A percentile compares a stretch with the other conserved stretches of the same genome.
Conservation (phyloP, 2,329 filamentous ascomycete genomes). For the Colletotrichum sp. region DNA sequence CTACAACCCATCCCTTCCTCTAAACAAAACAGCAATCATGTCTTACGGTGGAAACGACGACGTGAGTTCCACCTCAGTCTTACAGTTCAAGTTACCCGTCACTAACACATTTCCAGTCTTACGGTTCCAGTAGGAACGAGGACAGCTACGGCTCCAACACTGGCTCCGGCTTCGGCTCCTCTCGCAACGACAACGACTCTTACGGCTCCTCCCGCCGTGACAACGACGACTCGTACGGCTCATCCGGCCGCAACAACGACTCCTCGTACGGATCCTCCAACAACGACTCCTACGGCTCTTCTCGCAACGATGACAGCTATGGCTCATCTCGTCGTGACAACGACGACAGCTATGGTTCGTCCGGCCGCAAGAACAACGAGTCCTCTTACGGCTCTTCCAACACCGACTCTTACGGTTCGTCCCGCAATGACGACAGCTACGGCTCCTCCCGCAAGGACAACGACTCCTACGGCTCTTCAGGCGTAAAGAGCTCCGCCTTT, state of each 20-base stretch:
- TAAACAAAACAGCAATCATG: constrained; percentile 36
- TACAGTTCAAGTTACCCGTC: too few species aligned
- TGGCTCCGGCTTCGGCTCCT: constrained; percentile 24
- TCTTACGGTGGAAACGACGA: constrained; percentile 52
- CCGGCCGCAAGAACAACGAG: not conserved
- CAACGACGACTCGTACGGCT: constrained; percentile 19
- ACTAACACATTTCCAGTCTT: constrained; percentile 2
- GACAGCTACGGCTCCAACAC: constrained; percentile 22
- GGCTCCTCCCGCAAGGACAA: constrained; percentile 13
- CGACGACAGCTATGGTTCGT: constrained; percentile 18
- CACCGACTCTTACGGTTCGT: constrained; percentile 21
- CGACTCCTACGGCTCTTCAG: constrained; percentile 24
- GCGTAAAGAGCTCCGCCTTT: constrained; percentile 1
- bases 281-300: constrained; percentile 23
- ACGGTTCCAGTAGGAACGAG: constrained; percentile 26
- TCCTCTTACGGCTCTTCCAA: constrained; percentile 23
- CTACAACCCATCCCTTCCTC: not conserved
- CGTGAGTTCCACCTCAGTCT: constrained; percentile 27
- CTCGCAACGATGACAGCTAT: constrained; percentile 6
- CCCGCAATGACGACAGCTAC: constrained; percentile 24
- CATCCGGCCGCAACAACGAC: constrained; percentile 17
- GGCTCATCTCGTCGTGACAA: constrained; percentile 17
- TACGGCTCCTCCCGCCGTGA: constrained; percentile 15
- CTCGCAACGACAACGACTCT: not conserved
- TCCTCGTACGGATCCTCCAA: constrained; percentile 24